Evolutionary conservation across 202 grass and related monocot species (phyloP).

Genomic region (Zizania palustris): DNA sequence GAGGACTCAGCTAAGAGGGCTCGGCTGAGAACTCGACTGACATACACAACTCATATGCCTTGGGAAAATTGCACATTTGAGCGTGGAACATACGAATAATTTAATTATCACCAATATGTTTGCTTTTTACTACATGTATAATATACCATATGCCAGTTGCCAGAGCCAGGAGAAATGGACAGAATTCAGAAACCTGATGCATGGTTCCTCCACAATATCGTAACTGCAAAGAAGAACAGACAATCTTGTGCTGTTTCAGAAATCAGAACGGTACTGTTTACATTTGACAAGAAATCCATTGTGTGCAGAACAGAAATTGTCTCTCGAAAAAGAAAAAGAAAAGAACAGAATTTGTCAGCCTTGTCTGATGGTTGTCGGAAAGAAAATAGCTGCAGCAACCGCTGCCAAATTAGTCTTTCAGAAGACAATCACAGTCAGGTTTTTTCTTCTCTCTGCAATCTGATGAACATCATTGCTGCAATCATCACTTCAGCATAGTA

Average conservation of each 20-base stretch:
- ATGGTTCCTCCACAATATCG: background rate
- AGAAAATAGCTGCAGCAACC: background rate
- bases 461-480: background rate
- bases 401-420: background rate
- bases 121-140: background rate
- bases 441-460: background rate
- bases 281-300: background rate
- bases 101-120: background rate
- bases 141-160: background rate
- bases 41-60: background rate
- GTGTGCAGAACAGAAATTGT: background rate
- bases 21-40: no score
- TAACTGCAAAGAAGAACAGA: background rate
- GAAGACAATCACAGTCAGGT: background rate
- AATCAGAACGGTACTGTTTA: background rate
- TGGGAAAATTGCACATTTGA: background rate
- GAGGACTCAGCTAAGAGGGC: no score
- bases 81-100: background rate
- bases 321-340: no score
- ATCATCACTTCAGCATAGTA: background rate
- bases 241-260: background rate
- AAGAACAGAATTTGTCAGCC: background rate
- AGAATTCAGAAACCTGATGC: background rate
- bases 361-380: background rate
- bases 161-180: background rate